Evolutionary conservation across 2,329 filamentous ascomycete genomes (phyloP), one percentile per base, ranked within the genome.

Genomic region (Nannizzia gypsea): DNA sequence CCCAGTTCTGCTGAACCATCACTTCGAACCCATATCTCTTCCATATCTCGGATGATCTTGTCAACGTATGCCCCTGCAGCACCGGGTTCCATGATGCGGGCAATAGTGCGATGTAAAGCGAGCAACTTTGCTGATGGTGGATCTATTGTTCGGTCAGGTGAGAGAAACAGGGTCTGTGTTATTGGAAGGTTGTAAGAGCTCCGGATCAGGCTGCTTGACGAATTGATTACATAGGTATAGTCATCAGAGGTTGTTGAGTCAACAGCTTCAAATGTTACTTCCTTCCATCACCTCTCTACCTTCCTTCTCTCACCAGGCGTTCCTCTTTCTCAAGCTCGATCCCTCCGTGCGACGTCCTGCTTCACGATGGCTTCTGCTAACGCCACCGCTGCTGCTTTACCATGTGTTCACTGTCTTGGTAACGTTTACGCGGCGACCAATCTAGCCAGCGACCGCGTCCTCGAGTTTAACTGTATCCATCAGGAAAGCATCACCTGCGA

Each of bases 131-230:
- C 38, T 6, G 38, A 42, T 42, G 38, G 38, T 17, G 38, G 38
- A 8, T 17, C 38, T n/a, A 42, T 42, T 6, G 38, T 42, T 3
- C n/a, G 38, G 15, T 15, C 38, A 6, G n/a, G 48, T n/a, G 66
- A 64, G 24, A 70, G 63, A 61, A 66, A 67, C 22, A 73, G 65
- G 13, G 65, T 67, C 9, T 69, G 67, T 15, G 64, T 69, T 24
- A 71, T 22, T 15, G 42, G 42, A 15, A 48, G 13, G 42, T 48
- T 48, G 31, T 6, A 34, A 11, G 31, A 34, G 31, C 31, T 34
- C 31, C 31, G 31, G 6, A 34, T 34, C 44, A 59, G n/a, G 5
- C 54, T 52, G 24, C 64, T 57, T 48, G 68, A 68, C 0, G 65
- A 63, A 11, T 63, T 50, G 50, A 68, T 68, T 8, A 56, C 59